phyloP scores from a whole-genome alignment of 495 filamentous ascomycete species.

The Astrothelium subdiscretum region DNA sequence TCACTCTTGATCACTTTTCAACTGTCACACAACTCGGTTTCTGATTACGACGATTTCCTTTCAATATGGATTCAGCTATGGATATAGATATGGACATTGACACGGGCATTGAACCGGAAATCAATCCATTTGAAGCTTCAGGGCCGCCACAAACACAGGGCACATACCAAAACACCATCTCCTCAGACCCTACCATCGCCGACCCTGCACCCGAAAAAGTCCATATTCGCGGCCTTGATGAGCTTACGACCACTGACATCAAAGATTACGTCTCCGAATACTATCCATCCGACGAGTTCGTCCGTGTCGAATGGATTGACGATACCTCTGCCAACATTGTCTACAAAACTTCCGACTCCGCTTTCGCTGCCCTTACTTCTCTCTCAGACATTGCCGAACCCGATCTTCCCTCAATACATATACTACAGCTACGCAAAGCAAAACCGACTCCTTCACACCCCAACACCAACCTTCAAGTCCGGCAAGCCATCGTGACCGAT shows the following conservation, averaged over 20 bases:
- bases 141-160: slow-evolving; percentile 32
- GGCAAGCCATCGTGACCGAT: slow-evolving; percentile 63
- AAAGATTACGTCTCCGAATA: slow-evolving; percentile 56
- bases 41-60: not conserved
- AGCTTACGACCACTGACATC: slow-evolving; percentile 66
- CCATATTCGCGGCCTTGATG: slow-evolving; percentile 71
- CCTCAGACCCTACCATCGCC: slow-evolving; percentile 5
- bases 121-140: slow-evolving; percentile 20
- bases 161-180: slow-evolving; percentile 19
- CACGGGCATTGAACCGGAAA: slow-evolving; percentile 35
- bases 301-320: slow-evolving; percentile 84
- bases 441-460: slow-evolving; percentile 55
- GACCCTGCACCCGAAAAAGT: slow-evolving; percentile 49
- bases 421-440: slow-evolving; percentile 43
- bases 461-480: slow-evolving; percentile 55
- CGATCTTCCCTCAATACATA: slow-evolving; percentile 8
- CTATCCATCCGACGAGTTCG: slow-evolving; percentile 40
- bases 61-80: slow-evolving; percentile 33
- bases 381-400: slow-evolving; percentile 39
- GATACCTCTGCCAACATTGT: slow-evolving; percentile 81
- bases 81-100: slow-evolving; percentile 73
- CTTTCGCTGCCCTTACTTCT: slow-evolving; percentile 56
- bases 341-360: slow-evolving; percentile 59
- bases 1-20: not conserved
- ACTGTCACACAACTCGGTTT: not conserved